phyloP scores from a whole-genome alignment of 2,329 filamentous ascomycete species.

The Alternaria sp. region DNA sequence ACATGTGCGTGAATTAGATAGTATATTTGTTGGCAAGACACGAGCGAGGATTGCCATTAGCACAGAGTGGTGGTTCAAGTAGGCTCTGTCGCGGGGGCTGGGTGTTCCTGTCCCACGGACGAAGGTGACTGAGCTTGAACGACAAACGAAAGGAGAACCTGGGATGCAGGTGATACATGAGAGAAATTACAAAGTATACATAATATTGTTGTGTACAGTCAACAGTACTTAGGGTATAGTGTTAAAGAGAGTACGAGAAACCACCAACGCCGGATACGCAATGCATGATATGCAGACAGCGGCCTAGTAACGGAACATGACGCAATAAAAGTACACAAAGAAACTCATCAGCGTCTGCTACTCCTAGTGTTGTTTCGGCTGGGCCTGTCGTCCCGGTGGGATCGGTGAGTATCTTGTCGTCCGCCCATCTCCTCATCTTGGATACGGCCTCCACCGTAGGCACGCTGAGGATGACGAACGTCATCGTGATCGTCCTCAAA shows the following conservation, averaged over 20 bases:
- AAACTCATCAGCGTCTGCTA: constrained; percentile 26
- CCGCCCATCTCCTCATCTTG: constrained; percentile 46
- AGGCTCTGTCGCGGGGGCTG: not conserved
- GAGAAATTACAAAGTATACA: constrained; percentile 18
- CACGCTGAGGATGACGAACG: constrained; percentile 39
- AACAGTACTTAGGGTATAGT: constrained; percentile 18
- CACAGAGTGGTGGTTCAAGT: too few relatives aligned
- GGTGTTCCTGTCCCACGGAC: not conserved
- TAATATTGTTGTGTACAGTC: constrained; percentile 11
- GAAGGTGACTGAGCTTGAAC: not conserved
- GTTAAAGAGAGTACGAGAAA: constrained; percentile 13
- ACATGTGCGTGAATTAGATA: too few relatives aligned
- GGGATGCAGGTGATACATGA: not conserved
- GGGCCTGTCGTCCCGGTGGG: constrained; percentile 28
- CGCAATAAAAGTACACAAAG: constrained; percentile 9
- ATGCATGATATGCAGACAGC: not conserved
- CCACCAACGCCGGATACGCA: constrained; percentile 12
- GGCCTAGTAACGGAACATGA: constrained; percentile 8
- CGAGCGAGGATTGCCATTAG: not conserved
- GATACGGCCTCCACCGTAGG: constrained; percentile 38
- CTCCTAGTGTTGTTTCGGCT: constrained; percentile 35
- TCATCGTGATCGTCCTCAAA: constrained; percentile 35
- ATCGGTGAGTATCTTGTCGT: constrained; percentile 30
- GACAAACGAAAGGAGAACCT: constrained; percentile 2
- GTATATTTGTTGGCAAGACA: too few relatives aligned